Base-by-base conservation (phyloP, 345 rosid genomes). In the Clausena lansium region DNA sequence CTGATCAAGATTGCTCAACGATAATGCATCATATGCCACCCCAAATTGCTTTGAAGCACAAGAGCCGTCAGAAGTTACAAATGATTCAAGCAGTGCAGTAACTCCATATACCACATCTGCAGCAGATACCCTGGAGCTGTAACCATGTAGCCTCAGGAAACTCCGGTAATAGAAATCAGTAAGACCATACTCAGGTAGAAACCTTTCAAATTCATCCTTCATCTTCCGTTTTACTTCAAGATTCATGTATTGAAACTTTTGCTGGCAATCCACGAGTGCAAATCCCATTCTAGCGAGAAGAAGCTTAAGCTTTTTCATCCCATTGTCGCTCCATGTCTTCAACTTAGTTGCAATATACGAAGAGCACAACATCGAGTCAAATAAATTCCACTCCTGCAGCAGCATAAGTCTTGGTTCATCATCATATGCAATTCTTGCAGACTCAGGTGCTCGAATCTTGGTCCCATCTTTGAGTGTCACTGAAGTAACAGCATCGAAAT, bases 301-400 rank as follows among this genome's bases (percentile, higher is more conserved):
- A 83, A 94, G 98, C 86, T 96, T 88, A 20, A 96, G 97, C 80
- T 94, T 96, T 86, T 94, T 96, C 78, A 89, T 88, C 36, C 99
- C 99, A 52, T 92, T 96, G 76, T 96, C 98, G 1, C 95, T 96
- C 98, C 99, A 96, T 0, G 99, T 92, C 91, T 96, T 94, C 73
- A 96, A 61, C 70, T 92, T 96, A 1, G 98, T 75, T 3, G 98
- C 98, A 35, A 96, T 91, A 77, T 91, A 94, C 0, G 98, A 90
- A 0, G 98, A 96, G 67, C 98, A 96, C 79, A 94, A 81, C 99
- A 94, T 94, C 41, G 98, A 94, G 82, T 96, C 99, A 84, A 94
- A 96, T 71, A 96, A 85, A 70, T 85, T 96, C 98, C 99, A 96
- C 83, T 96, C 99, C 58, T 93, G 90, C 65, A 96, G 78, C 76